phyloP scores from a whole-genome alignment of 2,329 filamentous ascomycete genomes.

The Chalaropsis thielavioides region DNA sequence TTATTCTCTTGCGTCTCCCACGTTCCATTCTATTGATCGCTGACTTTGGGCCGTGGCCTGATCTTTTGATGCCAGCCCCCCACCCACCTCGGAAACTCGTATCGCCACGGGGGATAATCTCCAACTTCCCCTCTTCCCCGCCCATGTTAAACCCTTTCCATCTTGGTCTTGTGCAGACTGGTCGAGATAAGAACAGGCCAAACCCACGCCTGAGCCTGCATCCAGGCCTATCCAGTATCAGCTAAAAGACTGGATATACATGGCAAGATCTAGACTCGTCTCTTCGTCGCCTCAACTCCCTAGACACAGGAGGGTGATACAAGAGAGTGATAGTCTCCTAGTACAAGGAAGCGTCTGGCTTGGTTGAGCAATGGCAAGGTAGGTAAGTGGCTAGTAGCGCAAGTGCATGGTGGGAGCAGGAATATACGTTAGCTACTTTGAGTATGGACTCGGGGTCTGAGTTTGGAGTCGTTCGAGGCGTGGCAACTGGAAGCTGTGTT shows the following conservation, averaged over 20 bases:
- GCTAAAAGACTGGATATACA: background rate
- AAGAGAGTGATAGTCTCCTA: background rate
- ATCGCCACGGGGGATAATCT: background rate
- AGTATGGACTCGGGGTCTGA: background rate
- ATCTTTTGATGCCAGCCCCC: background rate
- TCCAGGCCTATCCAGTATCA: background rate
- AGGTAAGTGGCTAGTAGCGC: background rate
- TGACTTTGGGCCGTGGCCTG: background rate
- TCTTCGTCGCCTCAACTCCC: background rate
- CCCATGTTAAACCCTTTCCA: background rate
- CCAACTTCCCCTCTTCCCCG: background rate
- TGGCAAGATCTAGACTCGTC: background rate
- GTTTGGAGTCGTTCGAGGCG: background rate
- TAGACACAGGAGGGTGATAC: background rate
- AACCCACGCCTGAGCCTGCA: background rate
- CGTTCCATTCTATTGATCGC: background rate
- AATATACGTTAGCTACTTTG: background rate
- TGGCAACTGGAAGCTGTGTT: background rate
- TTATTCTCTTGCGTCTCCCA: background rate
- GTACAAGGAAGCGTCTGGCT: background rate
- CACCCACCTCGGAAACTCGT: background rate
- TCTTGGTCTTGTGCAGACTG: no score
- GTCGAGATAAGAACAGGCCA: no score
- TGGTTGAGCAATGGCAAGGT: background rate
- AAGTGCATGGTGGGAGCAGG: background rate